Conservation (phyloP, 495 filamentous ascomycete species). For the Talaromyces nanjingensis region DNA sequence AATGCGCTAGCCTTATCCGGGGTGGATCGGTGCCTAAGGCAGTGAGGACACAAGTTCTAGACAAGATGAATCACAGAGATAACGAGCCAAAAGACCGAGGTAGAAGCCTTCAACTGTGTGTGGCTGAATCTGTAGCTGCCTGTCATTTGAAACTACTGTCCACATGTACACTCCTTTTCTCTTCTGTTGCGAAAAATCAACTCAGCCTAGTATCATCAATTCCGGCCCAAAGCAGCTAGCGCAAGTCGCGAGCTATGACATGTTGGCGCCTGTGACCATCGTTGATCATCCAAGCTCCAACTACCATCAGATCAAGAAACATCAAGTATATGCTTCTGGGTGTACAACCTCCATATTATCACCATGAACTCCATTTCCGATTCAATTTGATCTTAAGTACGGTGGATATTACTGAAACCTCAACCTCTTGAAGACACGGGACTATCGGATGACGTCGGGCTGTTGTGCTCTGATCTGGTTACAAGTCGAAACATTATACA, state of each 20-base stretch:
- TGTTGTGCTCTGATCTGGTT: neutral
- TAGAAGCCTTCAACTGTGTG: neutral
- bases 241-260: neutral
- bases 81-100: neutral
- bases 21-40: neutral
- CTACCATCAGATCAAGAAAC: neutral
- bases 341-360: neutral
- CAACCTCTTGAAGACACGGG: neutral
- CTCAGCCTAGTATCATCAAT: neutral
- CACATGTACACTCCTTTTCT: neutral
- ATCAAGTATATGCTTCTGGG: neutral
- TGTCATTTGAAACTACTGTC: neutral
- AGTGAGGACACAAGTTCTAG: neutral
- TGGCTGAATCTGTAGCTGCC: neutral
- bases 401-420: neutral
- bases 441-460: neutral
- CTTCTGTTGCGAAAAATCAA: neutral
- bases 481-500: neutral
- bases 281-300: neutral
- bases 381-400: neutral
- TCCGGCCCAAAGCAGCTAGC: conserved; percentile 1
- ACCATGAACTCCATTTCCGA: neutral
- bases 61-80: neutral
- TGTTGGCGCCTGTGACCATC: neutral
- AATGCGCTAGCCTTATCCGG: neutral